These are phyloP conservation scores for Penicillium palitans DNA, from an alignment of 2,329 filamentous ascomycete genomes.

Conservation along the genomic window DNA sequence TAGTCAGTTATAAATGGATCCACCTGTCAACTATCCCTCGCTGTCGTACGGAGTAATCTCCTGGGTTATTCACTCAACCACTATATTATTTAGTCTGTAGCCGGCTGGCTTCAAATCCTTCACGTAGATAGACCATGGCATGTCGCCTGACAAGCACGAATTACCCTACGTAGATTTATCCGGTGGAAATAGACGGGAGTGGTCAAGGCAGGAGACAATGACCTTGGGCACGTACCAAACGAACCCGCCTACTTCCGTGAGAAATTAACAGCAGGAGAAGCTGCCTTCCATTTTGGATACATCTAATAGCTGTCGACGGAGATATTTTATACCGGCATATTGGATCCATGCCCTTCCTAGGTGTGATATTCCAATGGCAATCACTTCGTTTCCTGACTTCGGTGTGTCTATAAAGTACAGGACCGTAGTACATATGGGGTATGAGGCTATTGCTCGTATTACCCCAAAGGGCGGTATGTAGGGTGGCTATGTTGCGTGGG, in stretches of 20 bases:
- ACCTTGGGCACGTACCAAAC: neutral
- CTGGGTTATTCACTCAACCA: too few relatives aligned
- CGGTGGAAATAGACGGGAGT: neutral
- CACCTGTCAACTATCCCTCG: too few relatives aligned
- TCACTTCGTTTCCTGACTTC: neutral
- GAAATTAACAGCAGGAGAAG: neutral
- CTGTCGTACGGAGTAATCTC: too few relatives aligned
- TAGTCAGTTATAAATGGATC: too few relatives aligned
- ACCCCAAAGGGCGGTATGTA: neutral
- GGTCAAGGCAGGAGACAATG: neutral
- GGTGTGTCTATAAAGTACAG: too few relatives aligned
- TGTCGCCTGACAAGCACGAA: neutral
- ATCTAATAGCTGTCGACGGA: neutral
- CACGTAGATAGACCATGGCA: neutral
- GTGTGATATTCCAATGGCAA: neutral
- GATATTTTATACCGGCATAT: neutral
- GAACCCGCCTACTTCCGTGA: too few relatives aligned
- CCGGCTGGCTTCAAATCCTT: neutral
- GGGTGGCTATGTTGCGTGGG: neutral
- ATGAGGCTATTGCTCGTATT: neutral
- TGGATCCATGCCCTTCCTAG: neutral
- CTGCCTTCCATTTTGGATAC: neutral
- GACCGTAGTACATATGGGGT: neutral
- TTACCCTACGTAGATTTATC: neutral
- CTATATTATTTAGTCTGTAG: neutral